These are phyloP conservation scores for Leccinum variicolor DNA, from an alignment of 768 basidiomycete species.

Conservation along the genomic window DNA sequence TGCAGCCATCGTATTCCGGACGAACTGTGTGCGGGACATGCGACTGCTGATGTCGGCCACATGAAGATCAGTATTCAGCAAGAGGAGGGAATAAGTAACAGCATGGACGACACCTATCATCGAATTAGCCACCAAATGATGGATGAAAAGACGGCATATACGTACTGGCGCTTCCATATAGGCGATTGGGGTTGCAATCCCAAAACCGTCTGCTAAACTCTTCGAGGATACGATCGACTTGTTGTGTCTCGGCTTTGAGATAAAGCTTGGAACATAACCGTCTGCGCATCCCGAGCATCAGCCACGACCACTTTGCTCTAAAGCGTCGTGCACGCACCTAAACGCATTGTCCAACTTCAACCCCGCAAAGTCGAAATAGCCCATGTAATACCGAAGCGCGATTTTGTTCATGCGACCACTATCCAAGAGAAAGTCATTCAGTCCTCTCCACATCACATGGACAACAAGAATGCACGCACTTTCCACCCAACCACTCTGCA, in stretches of 20 bases:
- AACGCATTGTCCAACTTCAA: conserved; percentile 87
- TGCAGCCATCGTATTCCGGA: conserved; percentile 85
- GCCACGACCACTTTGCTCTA: neutral
- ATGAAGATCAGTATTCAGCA: conserved; percentile 97
- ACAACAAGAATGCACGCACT: conserved; percentile 53
- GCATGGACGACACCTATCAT: conserved; percentile 86
- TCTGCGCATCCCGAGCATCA: conserved; percentile 35
- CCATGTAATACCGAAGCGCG: conserved; percentile 77
- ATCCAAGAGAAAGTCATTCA: conserved; percentile 4
- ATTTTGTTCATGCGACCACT: conserved; percentile 76
- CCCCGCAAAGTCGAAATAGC: conserved; percentile 83
- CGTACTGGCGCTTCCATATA: conserved; percentile 87
- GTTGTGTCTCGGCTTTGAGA: conserved; percentile 95
- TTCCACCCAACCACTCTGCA: conserved; percentile 92
- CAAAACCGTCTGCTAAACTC: conserved; percentile 89
- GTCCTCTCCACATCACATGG: neutral
- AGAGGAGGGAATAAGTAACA: conserved; percentile 85
- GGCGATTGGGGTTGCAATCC: conserved; percentile 78
- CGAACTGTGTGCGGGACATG: conserved; percentile 92
- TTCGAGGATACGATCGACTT: conserved; percentile 94
- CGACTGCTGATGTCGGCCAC: conserved; percentile 84
- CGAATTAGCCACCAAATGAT: conserved; percentile 1
- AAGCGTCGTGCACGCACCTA: conserved; percentile 46
- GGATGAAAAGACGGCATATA: conserved; percentile 3
- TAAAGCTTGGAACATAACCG: conserved; percentile 88